Conservation (phyloP, 208 protist genomes). For the Phytomonas sp. region DNA sequence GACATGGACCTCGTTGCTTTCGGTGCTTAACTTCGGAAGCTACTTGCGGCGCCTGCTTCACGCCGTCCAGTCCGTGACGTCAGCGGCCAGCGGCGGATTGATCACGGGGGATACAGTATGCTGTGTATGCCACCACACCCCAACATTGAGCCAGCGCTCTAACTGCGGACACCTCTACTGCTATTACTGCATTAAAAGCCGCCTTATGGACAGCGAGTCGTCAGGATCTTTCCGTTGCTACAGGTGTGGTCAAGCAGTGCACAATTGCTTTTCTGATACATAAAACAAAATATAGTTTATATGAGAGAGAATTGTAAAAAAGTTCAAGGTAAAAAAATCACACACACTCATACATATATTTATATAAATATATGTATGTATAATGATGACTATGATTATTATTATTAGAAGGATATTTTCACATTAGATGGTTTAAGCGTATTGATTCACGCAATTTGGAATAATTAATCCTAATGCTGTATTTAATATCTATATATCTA, state of each 20-base stretch:
- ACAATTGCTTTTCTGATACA: slow-evolving; percentile 29
- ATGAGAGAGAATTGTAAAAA: slow-evolving; percentile 6
- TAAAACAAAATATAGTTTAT: too few species aligned
- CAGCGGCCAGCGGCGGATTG: slow-evolving; percentile 11
- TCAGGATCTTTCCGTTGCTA: slow-evolving; percentile 72
- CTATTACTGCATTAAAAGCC: slow-evolving; percentile 90
- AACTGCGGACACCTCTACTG: slow-evolving; percentile 89
- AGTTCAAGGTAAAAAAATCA: slow-evolving; percentile 6
- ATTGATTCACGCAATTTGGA: background rate
- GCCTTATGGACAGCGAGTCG: slow-evolving; percentile 44
- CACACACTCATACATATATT: slow-evolving; percentile 1
- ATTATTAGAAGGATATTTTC: background rate
- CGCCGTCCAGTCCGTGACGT: slow-evolving; percentile 23
- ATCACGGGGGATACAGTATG: slow-evolving; percentile 49
- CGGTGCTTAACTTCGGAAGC: slow-evolving; percentile 57
- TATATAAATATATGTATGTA: slow-evolving; percentile 2
- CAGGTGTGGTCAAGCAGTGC: slow-evolving; percentile 55
- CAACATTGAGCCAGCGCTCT: slow-evolving; percentile 58
- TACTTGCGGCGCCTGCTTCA: slow-evolving; percentile 50
- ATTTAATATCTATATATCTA: slow-evolving; percentile 7
- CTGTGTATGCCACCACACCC: slow-evolving; percentile 59
- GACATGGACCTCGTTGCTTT: slow-evolving; percentile 68
- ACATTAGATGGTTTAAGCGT: background rate
- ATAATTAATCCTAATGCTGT: background rate
- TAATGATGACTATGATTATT: background rate